Conservation (phyloP, 441 rosid species). For the Manihot esculenta region DNA sequence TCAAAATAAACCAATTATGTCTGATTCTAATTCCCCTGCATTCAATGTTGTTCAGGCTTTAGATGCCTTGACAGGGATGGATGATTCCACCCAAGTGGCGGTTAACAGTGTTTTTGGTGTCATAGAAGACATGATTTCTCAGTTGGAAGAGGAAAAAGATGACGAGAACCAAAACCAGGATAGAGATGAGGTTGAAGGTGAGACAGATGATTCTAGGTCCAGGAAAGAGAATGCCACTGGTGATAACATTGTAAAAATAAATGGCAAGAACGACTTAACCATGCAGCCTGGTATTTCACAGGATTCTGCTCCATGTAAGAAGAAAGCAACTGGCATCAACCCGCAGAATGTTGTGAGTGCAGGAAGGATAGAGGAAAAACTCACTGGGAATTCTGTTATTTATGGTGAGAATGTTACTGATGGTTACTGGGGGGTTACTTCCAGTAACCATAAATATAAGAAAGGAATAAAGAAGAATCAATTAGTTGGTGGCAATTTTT, state of each 20-base stretch:
- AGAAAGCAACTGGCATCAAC: constrained; percentile 15
- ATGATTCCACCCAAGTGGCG: constrained; percentile 97
- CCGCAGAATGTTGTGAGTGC: constrained; percentile 28
- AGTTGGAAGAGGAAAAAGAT: constrained; percentile 64
- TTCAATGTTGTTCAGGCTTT: constrained; percentile 79
- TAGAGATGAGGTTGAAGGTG: constrained; percentile 27
- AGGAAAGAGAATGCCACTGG: constrained; percentile 21
- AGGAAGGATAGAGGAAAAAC: constrained; percentile 34
- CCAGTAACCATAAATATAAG: constrained; percentile 15
- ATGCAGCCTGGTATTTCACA: constrained; percentile 27
- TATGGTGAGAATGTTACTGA: constrained; percentile 12
- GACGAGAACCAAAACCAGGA: constrained; percentile 32
- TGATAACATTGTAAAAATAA: constrained; percentile 20
- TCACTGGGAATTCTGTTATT: constrained; percentile 19
- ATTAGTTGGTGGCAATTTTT: constrained; percentile 35
- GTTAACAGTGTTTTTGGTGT: constrained; percentile 98
- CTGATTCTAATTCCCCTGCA: constrained; percentile 44
- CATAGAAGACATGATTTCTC: constrained; percentile 83
- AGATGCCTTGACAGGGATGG: constrained; percentile 90
- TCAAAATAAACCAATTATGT: constrained; percentile 39
- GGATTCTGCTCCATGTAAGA: constrained; percentile 25
- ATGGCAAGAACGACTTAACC: constrained; percentile 28
- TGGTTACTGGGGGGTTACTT: constrained; percentile 24
- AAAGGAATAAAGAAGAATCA: constrained; percentile 30
- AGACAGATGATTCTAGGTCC: constrained; percentile 25